Evolutionary conservation across 352 stramenopile species (phyloP), one percentile per base, ranked within the genome.

Genomic region (Phytophthora boehmeriae): DNA sequence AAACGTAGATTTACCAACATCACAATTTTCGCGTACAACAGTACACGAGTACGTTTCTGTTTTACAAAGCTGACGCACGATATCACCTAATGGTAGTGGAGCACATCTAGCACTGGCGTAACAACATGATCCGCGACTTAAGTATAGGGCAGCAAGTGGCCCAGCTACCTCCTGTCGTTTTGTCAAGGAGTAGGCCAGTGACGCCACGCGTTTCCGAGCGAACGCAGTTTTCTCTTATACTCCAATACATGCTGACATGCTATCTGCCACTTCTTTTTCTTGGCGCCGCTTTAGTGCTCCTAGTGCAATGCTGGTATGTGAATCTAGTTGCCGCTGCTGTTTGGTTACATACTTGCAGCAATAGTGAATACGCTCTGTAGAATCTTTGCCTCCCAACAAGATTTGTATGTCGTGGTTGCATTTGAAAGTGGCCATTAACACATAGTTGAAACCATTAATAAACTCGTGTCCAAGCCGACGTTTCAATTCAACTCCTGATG

Each of bases 331-430:
- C 17, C 42, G 17, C 39, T 58, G 51, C 3, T 32, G 14, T 10
- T 58, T 50, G 4, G 51, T 50, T 1, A 50, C 39, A 5, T 58
- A 58, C 19, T 49, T 50, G 14, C 27, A 50, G 2, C 16, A 30
- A 19, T 58, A 58, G 20, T 58, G 42, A 5, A 50, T 58, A 2
- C 51, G 51, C 10, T 50, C 38, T n/a, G 19, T 13, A 8, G 23
- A 23, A 4, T 30, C 39, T 5, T 1, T 1, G 0, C 51, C 39
- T 14, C 50, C 50, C 5, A 58, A 19, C 8, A 58, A 10, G 1
- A 50, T 5, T 9, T 58, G 51, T 8, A 57, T 53, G 14, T 27
- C n/a, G 19, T 42, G 35, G 14, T 17, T 42, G 35, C 35, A 42
- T 30, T 53, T 42, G 4, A 53, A 53, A 0, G 46, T 42, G 5